Evolutionary conservation across 306 rosid species (phyloP).

Genomic region (Fagus sylvatica): DNA sequence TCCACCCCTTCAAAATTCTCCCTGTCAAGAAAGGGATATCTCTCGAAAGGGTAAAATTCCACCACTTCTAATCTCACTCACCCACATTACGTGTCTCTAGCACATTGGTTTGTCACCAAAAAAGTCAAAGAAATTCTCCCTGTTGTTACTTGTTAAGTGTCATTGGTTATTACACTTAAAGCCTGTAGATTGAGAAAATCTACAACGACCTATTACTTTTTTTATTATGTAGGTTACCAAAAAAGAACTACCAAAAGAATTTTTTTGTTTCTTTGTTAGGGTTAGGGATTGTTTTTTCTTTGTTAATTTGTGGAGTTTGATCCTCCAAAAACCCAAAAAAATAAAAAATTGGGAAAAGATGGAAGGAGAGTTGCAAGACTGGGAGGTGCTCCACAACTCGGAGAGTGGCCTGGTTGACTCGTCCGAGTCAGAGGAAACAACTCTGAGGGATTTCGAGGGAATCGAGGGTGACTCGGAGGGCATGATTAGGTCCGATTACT

Average conservation of each 20-base stretch:
- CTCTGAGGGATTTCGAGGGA: constrained; percentile 23
- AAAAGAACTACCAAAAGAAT: constrained; percentile 1
- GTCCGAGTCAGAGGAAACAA: constrained; percentile 9
- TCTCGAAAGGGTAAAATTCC: neutral
- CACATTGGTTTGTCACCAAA: neutral
- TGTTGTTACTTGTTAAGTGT: no score
- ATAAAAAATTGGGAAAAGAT: constrained; percentile 40
- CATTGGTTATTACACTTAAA: no score
- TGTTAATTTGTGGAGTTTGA: neutral
- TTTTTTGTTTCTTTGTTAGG: neutral
- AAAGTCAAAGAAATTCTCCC: neutral
- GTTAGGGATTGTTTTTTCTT: constrained; percentile 10
- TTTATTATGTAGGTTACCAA: no score
- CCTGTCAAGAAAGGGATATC: constrained; percentile 22
- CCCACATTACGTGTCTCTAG: neutral
- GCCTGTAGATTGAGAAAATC: neutral
- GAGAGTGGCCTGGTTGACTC: constrained; percentile 20
- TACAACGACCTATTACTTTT: no score
- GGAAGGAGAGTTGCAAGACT: constrained; percentile 54
- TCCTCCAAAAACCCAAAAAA: neutral
- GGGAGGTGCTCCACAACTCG: constrained; percentile 59
- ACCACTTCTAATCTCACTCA: neutral
- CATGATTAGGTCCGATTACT: constrained; percentile 58
- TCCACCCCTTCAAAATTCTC: constrained; percentile 5
- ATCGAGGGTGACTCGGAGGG: constrained; percentile 47